Evolutionary conservation across 495 filamentous ascomycete species (phyloP), one percentile per base, ranked within the genome.

Genomic region (Aspergillus diversus): DNA sequence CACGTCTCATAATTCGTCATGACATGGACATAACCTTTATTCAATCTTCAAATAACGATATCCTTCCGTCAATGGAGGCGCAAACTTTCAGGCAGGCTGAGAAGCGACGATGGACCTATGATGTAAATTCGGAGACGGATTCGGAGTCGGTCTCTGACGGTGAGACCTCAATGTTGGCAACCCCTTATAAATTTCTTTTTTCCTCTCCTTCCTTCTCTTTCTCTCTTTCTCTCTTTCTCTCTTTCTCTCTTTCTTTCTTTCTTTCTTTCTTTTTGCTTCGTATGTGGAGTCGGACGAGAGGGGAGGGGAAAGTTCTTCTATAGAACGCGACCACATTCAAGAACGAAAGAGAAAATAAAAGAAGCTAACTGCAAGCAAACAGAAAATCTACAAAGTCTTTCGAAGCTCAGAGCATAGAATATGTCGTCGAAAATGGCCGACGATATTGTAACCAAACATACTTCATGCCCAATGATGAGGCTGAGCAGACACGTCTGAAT

Each of bases 401-500:
- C 53, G 84, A 83, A 57, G 81, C 82, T 55, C 71, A 81, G 7
- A 81, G 83, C 60, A 72, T 90, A 53, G 77, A 84, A 61, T 83
- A 82, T 63, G 70, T 84, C 35, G 64, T 80, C 17, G 89, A 92
- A 65, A 83, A 92, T 73, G 86, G 81, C 46, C 86, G 90, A 21
- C 81, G 83, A 61, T 94, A 94, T 72, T 87, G 83, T 70, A 77
- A 81, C 49, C 80, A 83, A 33, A 77, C 78, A 57, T 93, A 92
- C 73, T 89, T 82, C 72, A 89, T 92, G 86, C 91, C 91, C 34
- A 88, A 89, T 73, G 90, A 93, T 66, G 84, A 90, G 60, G 74
- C 82, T 42, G 91, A 94, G 69, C 87, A 91, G 68, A 88, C 84
- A 16, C 87, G 91, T 34, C 77, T 90, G 61, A 84, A 86, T 64